phyloP scores from a whole-genome alignment of 2,329 filamentous ascomycete species.

The Curvularia lunata region DNA sequence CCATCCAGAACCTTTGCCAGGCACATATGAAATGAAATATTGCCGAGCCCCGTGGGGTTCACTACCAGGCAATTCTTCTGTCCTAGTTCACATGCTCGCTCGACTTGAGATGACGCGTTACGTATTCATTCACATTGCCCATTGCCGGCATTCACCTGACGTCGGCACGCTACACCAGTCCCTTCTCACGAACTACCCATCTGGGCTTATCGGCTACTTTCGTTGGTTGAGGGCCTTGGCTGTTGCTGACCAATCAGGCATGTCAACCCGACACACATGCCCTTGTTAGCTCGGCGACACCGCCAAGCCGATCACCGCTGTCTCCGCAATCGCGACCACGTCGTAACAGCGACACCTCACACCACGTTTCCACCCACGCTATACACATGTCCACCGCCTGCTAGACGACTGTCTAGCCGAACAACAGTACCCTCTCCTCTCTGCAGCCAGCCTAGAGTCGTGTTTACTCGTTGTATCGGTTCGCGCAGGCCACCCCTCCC shows the following conservation, averaged over 20 bases:
- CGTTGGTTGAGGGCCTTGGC: constrained; percentile 39
- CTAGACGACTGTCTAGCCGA: constrained; percentile 51
- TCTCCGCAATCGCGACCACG: constrained; percentile 38
- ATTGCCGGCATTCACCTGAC: constrained; percentile 25
- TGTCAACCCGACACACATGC: constrained; percentile 31
- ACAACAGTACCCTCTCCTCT: constrained; percentile 48
- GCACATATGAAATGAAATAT: constrained; percentile 29
- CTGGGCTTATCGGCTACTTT: constrained; percentile 27
- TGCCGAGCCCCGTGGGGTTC: constrained; percentile 30
- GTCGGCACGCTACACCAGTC: constrained; percentile 33
- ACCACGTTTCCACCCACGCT: constrained; percentile 23
- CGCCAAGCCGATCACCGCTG: constrained; percentile 27
- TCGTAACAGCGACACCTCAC: constrained; percentile 32
- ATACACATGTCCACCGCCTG: constrained; percentile 43
- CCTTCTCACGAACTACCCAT: constrained; percentile 33
- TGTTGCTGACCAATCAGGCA: constrained; percentile 36
- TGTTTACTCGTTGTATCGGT: constrained; percentile 47
- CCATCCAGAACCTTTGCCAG: constrained; percentile 29
- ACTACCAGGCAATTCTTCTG: constrained; percentile 31
- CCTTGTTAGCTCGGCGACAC: constrained; percentile 30
- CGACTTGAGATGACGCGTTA: constrained; percentile 21
- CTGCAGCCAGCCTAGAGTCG: constrained; percentile 52
- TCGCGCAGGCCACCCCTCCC: constrained; percentile 42
- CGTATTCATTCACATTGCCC: constrained; percentile 13
- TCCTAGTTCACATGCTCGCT: constrained; percentile 27